These are phyloP conservation scores for Chaetomiaceae sp. DNA, from an alignment of 2,329 filamentous ascomycete species.

Conservation along the genomic window DNA sequence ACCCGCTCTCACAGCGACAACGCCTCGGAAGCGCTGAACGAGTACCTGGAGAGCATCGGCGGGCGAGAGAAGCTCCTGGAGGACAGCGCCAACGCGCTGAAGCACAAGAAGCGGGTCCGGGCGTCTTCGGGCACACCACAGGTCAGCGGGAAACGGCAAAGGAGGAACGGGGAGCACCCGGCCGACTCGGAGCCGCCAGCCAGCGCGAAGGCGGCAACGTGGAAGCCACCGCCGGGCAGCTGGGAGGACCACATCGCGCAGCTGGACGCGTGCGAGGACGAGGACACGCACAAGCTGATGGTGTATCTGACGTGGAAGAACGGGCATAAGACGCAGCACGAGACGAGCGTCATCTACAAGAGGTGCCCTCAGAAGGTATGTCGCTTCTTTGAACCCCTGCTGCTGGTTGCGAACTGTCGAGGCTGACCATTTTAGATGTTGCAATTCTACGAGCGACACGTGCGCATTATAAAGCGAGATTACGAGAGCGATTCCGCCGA, in stretches of 20 bases:
- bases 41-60: slow-evolving; percentile 58
- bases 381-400: neutral
- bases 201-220: slow-evolving; percentile 38
- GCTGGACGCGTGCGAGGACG: slow-evolving; percentile 68
- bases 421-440: slow-evolving; percentile 44
- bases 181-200: slow-evolving; percentile 42
- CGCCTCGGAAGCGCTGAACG: slow-evolving; percentile 53
- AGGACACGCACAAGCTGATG: slow-evolving; percentile 50
- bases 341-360: slow-evolving; percentile 60
- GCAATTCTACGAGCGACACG: slow-evolving; percentile 53
- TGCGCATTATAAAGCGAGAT: slow-evolving; percentile 44
- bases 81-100: slow-evolving; percentile 43
- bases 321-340: slow-evolving; percentile 67
- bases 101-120: slow-evolving; percentile 54
- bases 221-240: slow-evolving; percentile 63
- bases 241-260: slow-evolving; percentile 70
- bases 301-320: slow-evolving; percentile 71
- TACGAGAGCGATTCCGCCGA: slow-evolving; percentile 9
- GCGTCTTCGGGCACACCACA: slow-evolving; percentile 35
- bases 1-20: slow-evolving; percentile 40
- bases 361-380: slow-evolving; percentile 72
- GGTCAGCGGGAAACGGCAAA: slow-evolving; percentile 39
- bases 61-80: slow-evolving; percentile 53
- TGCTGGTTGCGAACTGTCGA: neutral
- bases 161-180: slow-evolving; percentile 44